Evolutionary conservation across 768 basidiomycete genomes (phyloP).

Genomic region (Glaciozyma antarctica): DNA sequence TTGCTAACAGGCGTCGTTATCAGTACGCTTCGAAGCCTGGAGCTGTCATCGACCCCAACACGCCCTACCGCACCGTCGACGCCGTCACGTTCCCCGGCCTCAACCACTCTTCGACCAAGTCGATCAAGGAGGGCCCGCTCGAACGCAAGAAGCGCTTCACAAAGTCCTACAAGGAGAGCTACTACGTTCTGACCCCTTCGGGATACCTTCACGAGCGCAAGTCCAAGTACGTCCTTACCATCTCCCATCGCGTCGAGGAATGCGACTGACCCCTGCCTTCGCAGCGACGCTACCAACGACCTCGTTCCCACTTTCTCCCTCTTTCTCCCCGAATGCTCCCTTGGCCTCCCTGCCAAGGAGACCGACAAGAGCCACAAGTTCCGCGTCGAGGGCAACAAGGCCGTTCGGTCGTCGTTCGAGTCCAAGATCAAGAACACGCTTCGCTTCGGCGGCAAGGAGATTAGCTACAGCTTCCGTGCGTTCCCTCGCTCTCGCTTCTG

Average conservation of each 20-base stretch:
- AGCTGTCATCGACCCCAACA: conserved; percentile 28
- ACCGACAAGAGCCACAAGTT: conserved; percentile 5
- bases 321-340: conserved; percentile 37
- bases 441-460: conserved; percentile 31
- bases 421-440: conserved; percentile 27
- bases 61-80: conserved; percentile 22
- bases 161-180: conserved; percentile 35
- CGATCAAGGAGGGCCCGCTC: conserved; percentile 35
- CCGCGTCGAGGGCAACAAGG: conserved; percentile 12
- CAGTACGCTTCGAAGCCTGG: conserved; percentile 9
- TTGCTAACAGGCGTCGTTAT: background rate
- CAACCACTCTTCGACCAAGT: conserved; percentile 31
- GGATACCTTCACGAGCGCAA: conserved; percentile 37
- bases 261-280: background rate
- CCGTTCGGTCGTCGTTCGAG: conserved; percentile 7
- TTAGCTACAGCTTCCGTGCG: conserved; percentile 32
- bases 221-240: conserved; percentile 12
- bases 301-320: conserved; percentile 33
- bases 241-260: no score
- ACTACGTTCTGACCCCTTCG: conserved; percentile 36
- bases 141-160: conserved; percentile 38
- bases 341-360: conserved; percentile 12
- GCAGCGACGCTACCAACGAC: conserved; percentile 36
- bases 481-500: no score
- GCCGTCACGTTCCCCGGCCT: conserved; percentile 35